Conservation (phyloP, 129 eudicot species). For the Artemisia annua region DNA sequence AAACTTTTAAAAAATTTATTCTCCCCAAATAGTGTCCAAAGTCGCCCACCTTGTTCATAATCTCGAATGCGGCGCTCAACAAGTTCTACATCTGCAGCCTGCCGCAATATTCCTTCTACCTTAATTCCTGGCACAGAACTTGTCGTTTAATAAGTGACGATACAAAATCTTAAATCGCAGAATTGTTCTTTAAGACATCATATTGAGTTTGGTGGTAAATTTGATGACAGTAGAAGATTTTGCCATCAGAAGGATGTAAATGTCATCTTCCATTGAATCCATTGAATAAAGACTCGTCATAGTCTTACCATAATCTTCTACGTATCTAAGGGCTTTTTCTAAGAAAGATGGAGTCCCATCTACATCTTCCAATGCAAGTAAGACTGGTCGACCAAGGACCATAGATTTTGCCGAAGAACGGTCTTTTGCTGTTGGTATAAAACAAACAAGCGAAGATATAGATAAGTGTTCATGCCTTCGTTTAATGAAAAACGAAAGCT, state of each 20-base stretch:
- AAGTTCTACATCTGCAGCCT: conserved; percentile 97
- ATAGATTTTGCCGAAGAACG: conserved; percentile 53
- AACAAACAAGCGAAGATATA: conserved; percentile 13
- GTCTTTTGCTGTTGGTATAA: conserved; percentile 58
- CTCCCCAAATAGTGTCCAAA: background rate
- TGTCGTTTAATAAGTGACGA: conserved; percentile 26
- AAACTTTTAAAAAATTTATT: conserved; percentile 8
- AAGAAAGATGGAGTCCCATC: conserved; percentile 96
- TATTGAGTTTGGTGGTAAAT: no score
- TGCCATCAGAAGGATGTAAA: no score
- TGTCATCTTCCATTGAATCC: background rate
- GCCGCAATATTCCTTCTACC: conserved; percentile 96
- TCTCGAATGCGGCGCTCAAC: conserved; percentile 84
- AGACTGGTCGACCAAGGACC: conserved; percentile 89
- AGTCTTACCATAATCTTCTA: conserved; percentile 76
- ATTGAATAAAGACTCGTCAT: conserved; percentile 3
- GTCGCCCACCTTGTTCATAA: conserved; percentile 79
- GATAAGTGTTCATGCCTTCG: background rate
- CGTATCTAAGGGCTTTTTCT: conserved; percentile 93
- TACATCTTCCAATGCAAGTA: conserved; percentile 94
- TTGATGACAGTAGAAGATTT: no score
- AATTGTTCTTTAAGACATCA: background rate
- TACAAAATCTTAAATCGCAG: background rate
- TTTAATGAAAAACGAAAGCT: background rate
- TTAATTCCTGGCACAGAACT: conserved; percentile 58